Evolutionary conservation across 2,329 filamentous ascomycete species (phyloP), one percentile per base, ranked within the genome.

Genomic region (Fusarium chlamydosporum): DNA sequence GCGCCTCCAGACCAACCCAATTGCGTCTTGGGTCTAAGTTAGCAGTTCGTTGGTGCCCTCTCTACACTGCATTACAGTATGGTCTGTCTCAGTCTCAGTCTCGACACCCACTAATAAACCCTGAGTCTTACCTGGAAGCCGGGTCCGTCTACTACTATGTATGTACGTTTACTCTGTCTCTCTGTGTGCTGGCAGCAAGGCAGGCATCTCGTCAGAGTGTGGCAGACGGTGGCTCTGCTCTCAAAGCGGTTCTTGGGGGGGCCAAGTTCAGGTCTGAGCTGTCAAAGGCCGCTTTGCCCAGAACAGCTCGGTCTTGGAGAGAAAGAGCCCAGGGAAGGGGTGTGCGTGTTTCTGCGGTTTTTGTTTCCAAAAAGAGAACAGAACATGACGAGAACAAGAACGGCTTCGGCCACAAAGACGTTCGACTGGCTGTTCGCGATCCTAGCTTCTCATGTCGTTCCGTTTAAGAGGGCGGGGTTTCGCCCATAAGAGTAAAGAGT

Each of bases 331-430:
- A 31, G 7, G 7, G 29, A 29, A n/a, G 47, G 47, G 47, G 47
- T 40, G 47, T 38, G 47, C 8, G 34, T 29, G 15, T 23, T 18
- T 37, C 37, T 26, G 53, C 31, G 52, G 34, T 31, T 34, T 59
- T 46, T 61, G 45, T 20, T 61, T 56, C 62, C 62, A 68, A 70
- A 65, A 56, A 55, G 46, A 61, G 57, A 46, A 55, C 45, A 50
- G 57, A 38, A 29, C 42, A 46, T 18, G 33, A 53, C 50, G 29
- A 52, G 48, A 42, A 33, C 27, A 61, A 72, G 70, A 73, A 72
- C 71, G 70, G 65, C 52, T 74, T 73, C 67, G 50, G 72, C 48
- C 60, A 67, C 70, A 71, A 68, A 72, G 68, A 64, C 56, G 40
- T 51, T 61, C 55, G 27, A 61, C 61, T 71, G 61, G 72, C 68